These are phyloP conservation scores for Leccinum variicolor DNA, from an alignment of 768 basidiomycete genomes.

Conservation along the genomic window DNA sequence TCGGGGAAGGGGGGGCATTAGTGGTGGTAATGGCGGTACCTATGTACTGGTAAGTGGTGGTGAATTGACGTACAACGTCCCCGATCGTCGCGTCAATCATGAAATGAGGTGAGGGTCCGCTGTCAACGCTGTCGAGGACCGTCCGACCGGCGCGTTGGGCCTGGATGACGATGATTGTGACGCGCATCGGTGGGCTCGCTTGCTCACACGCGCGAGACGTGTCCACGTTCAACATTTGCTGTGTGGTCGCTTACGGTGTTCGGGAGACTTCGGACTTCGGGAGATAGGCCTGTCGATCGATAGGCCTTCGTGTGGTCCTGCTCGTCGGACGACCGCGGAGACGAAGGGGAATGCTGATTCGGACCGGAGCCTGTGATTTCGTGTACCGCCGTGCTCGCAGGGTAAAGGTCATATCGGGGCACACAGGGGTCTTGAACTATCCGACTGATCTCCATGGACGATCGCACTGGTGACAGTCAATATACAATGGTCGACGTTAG, in stretches of 20 bases:
- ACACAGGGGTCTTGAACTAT: background rate
- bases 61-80: background rate
- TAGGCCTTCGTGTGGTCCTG: background rate
- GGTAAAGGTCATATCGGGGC: background rate
- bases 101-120: background rate
- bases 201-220: background rate
- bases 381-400: background rate
- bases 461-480: background rate
- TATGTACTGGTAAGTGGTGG: background rate
- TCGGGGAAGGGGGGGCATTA: slow-evolving; percentile 2
- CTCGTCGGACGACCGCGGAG: slow-evolving; percentile 1
- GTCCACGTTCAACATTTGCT: background rate
- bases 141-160: background rate
- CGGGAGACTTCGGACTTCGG: background rate
- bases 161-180: background rate
- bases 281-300: no score
- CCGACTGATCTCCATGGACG: background rate
- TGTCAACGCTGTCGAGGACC: background rate
- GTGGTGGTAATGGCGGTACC: background rate
- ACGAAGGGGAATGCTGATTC: background rate
- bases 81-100: background rate
- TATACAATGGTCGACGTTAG: background rate
- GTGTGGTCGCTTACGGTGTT: background rate
- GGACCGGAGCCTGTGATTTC: background rate
- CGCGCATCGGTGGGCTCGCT: background rate